Evolutionary conservation across 371 early-diverging fungal species (phyloP).

Genomic region (Nematocida sp.): DNA sequence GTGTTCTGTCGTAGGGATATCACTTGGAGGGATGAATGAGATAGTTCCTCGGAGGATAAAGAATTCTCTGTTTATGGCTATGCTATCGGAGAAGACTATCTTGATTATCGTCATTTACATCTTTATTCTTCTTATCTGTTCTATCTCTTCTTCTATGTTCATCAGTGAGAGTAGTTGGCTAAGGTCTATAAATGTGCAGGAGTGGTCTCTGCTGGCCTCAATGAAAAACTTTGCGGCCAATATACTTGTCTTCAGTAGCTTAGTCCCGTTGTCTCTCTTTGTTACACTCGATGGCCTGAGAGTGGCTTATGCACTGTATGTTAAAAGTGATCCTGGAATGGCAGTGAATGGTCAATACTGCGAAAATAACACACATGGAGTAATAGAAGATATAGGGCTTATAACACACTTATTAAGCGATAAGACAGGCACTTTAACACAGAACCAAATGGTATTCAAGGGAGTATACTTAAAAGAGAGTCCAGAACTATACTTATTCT

Average conservation of each 20-base stretch:
- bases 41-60: conserved; percentile 74
- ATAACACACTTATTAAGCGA: conserved; percentile 87
- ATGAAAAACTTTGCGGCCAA: conserved; percentile 59
- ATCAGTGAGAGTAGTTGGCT: conserved; percentile 50
- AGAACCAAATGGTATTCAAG: conserved; percentile 85
- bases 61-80: conserved; percentile 54
- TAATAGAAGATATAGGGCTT: conserved; percentile 86
- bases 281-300: conserved; percentile 75
- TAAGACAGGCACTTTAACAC: conserved; percentile 94
- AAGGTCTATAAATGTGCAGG: conserved; percentile 11
- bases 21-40: conserved; percentile 84
- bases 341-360: conserved; percentile 66
- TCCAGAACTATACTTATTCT: background rate
- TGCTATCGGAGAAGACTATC: conserved; percentile 52
- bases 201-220: conserved; percentile 6
- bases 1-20: conserved; percentile 73
- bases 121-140: conserved; percentile 54
- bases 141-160: conserved; percentile 48
- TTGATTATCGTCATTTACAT: conserved; percentile 57
- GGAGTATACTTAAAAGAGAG: conserved; percentile 43
- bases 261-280: conserved; percentile 88
- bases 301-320: conserved; percentile 70
- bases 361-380: conserved; percentile 69
- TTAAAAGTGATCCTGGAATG: conserved; percentile 64
- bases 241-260: conserved; percentile 62